Evolutionary conservation across 257 asterid species (phyloP).

Genomic region (Lycium ferocissimum): DNA sequence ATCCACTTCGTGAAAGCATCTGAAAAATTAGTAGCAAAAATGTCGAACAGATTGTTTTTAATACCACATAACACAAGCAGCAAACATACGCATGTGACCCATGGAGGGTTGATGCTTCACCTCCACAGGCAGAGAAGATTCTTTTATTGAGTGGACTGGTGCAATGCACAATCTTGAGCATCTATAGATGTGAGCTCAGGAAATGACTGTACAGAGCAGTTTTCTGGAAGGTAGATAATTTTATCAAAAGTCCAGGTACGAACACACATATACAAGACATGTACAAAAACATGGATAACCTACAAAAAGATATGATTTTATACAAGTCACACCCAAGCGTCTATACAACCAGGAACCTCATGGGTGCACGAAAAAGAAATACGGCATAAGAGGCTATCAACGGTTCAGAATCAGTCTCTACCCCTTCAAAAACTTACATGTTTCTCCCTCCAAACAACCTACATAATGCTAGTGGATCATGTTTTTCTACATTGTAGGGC

Average conservation of each 20-base stretch:
- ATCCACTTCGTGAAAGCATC: too few species aligned
- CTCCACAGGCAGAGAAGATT: too few species aligned
- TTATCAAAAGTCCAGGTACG: too few species aligned
- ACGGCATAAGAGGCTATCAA: not conserved
- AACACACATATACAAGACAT: not conserved
- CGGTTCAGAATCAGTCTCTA: not conserved
- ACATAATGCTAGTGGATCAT: not conserved
- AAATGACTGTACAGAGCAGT: not conserved
- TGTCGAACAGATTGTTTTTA: too few species aligned
- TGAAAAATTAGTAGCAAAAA: too few species aligned
- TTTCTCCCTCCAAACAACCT: not conserved
- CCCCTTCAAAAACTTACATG: not conserved
- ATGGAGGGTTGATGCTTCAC: too few species aligned
- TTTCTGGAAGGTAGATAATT: not conserved
- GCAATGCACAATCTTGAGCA: not conserved
- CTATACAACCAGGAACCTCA: not conserved
- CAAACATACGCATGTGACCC: not conserved
- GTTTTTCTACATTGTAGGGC: too few species aligned
- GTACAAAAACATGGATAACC: not conserved
- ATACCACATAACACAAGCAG: not conserved
- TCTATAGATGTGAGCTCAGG: not conserved
- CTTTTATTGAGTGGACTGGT: not conserved
- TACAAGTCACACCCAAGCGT: not conserved
- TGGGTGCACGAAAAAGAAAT: not conserved
- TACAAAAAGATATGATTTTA: not conserved